Base-by-base conservation (phyloP, 1,139 yeast genomes). In the Lodderomyces pseudojiufengensis region DNA sequence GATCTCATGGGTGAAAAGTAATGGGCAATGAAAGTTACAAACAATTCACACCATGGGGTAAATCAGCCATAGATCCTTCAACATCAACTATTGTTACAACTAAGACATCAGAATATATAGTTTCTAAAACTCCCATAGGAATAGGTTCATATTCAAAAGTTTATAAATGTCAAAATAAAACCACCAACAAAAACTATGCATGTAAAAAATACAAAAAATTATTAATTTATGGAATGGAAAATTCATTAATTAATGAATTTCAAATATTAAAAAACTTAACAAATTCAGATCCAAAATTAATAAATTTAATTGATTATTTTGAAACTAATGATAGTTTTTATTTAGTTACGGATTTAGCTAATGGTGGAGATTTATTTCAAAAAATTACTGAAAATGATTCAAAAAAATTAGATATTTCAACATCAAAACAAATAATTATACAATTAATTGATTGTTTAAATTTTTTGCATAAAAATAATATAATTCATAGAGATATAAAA, bases 291-390 rank as follows among this genome's bases (percentile, higher is more conserved):
- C 51, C 57, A 2, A 58, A 64, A 42, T 70, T 83, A 16, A 60
- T 84, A 38, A 80, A 81, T 24, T 59, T 84, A 37, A 69, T 78
- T 10, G 92, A 84, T 55, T 80, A 75, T 53, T 83, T 83, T 52
- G 88, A 83, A 51, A 82, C 90, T 1, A 63, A 67, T 11, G 72
- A 76, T 35, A 66, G 70, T 44, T 59, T 81, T 25, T 82, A 76
- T 39, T 58, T 83, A 36, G 76, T 83, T 31, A 82, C 88, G 1
- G 85, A 80, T 48, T 60, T 82, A 35, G 85, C 87, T 23, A 59
- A 61, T 27, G 86, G 86, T 12, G 84, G 85, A 15, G 95, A 85
- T 50, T 61, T 84, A 34, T 84, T 79, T 52, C 78, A 77, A 44
- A 58, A 78, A 29, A 76, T 84, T 33, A n/a, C n/a, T n/a, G 66